Conservation (phyloP, 78 protist genomes). For the Goniomonas avonlea region DNA sequence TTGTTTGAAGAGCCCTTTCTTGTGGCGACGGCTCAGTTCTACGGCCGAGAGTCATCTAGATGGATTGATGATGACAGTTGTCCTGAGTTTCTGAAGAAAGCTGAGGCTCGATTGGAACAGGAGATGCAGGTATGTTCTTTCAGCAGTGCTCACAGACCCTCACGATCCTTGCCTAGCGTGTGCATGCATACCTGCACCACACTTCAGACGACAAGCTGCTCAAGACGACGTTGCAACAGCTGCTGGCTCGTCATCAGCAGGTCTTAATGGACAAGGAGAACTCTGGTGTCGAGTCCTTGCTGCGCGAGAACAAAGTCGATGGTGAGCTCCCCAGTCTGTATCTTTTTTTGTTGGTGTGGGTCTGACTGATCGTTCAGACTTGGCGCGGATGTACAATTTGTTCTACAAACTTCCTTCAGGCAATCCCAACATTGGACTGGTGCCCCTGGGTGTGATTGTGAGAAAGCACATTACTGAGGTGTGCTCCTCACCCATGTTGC, state of each 20-base stretch:
- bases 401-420: slow-evolving; percentile 1
- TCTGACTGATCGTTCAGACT: neutral
- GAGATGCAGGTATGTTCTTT: no score
- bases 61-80: slow-evolving; percentile 17
- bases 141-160: no score
- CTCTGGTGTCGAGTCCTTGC: slow-evolving; percentile 21
- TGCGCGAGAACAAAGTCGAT: slow-evolving; percentile 17
- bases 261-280: slow-evolving; percentile 25
- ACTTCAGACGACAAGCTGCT: slow-evolving; percentile 30
- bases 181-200: slow-evolving; percentile 27
- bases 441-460: slow-evolving; percentile 20
- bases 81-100: slow-evolving; percentile 24
- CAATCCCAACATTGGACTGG: slow-evolving; percentile 32
- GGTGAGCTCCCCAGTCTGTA: neutral
- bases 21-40: slow-evolving; percentile 11
- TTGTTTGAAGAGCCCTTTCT: slow-evolving; percentile 20
- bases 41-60: neutral
- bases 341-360: neutral
- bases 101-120: slow-evolving; percentile 1
- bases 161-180: neutral
- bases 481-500: neutral
- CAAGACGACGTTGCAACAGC: slow-evolving; percentile 15
- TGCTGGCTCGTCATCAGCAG: slow-evolving; percentile 10
- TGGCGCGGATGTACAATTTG: neutral
- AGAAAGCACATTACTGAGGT: slow-evolving; percentile 30